Evolutionary conservation across 208 protist genomes (phyloP), one percentile per base, ranked within the genome.

Genomic region (Crithidia expoeki): DNA sequence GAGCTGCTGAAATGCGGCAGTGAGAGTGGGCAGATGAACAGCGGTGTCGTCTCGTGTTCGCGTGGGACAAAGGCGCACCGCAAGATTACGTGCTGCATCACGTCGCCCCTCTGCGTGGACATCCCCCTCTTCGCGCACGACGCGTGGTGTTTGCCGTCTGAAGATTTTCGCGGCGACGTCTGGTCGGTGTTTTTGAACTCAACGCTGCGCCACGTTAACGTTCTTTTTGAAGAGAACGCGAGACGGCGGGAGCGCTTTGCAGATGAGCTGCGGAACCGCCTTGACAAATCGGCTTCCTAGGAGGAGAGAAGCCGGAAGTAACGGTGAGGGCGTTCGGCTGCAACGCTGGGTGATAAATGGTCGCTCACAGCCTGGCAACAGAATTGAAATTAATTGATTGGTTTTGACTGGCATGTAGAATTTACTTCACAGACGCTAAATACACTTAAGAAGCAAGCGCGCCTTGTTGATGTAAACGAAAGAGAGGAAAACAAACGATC

Each of bases 21-120:
- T 42, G 88, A 90, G 57, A 85, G 78, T n/a, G 90, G 79, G 1
- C 88, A 94, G 75, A 90, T 84, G 80, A 85, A 80, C 49, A 90
- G 86, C 59, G 88, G 91, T 47, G 76, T 96, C 6, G 49, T 90
- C 7, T 86, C 85, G 10, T 93, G 84, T 68, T 92, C 88, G 10
- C 81, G 78, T 40, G 77, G 83, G 17, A 83, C 82, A 0, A 52
- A 42, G 30, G 76, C 71, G 33, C 71, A 89, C 46, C 81, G 76
- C 7, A 90, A 91, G 57, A 86, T 94, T 50, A 92, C 82, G 25
- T 96, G 90, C 78, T 86, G 88, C 66, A 80, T 94, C 59, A 94
- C 88, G 5, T 94, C 86, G 4, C 74, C 84, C 16, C 71, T 96
- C 33, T 66, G 60, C n/a, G 50, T 93, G 10, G 86, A 92, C 38